Conservation (phyloP, 2,329 filamentous ascomycete species). For the Plenodomus lindquistii region DNA sequence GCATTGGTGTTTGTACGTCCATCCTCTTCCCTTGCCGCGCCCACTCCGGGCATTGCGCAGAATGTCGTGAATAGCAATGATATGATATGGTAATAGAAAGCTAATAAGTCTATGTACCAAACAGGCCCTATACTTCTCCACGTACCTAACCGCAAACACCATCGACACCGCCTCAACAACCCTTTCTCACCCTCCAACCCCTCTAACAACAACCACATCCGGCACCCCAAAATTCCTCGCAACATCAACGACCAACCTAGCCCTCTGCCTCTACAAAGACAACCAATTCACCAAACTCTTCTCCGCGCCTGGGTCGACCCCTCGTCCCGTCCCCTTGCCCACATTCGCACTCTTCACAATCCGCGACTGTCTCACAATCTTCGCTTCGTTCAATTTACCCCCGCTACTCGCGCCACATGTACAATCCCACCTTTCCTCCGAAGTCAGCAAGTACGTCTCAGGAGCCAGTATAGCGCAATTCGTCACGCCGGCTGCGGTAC, state of each 20-base stretch:
- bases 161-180: slow-evolving; percentile 81
- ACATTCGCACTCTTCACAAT: slow-evolving; percentile 79
- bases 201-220: slow-evolving; percentile 71
- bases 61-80: too few relatives aligned
- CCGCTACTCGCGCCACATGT: slow-evolving; percentile 76
- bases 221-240: slow-evolving; percentile 80
- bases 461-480: slow-evolving; percentile 70
- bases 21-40: not conserved
- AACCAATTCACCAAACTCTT: slow-evolving; percentile 83
- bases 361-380: slow-evolving; percentile 86
- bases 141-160: slow-evolving; percentile 85
- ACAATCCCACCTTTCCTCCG: too few relatives aligned
- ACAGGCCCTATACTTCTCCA: slow-evolving; percentile 76
- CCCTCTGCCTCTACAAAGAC: slow-evolving; percentile 87
- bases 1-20: slow-evolving; percentile 60
- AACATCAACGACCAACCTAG: slow-evolving; percentile 80
- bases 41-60: too few relatives aligned
- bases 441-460: slow-evolving; percentile 57
- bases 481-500: slow-evolving; percentile 74
- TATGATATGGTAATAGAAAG: too few relatives aligned
- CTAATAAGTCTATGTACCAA: too few relatives aligned
- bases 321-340: slow-evolving; percentile 63
- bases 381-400: slow-evolving; percentile 89
- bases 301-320: slow-evolving; percentile 57
- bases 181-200: slow-evolving; percentile 49